Base-by-base conservation (phyloP, 1,284 basidiomycete genomes). In the Boletellus sp. region DNA sequence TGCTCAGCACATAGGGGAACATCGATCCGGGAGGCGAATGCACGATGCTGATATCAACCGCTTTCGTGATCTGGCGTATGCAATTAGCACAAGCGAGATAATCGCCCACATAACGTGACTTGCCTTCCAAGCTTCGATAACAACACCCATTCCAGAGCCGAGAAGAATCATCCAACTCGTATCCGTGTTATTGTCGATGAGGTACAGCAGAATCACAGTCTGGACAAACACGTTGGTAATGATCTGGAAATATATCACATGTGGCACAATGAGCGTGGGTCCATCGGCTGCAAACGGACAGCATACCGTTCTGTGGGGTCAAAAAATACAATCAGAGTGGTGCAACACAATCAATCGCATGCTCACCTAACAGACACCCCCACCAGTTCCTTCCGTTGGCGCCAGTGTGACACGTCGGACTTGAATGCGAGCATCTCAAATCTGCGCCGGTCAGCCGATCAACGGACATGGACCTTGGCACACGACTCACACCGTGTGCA, bases 61-160 rank as follows among this genome's bases (percentile, higher is more conserved):
- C 90, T 75, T 90, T 89, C 4, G 84, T 91, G 62, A 91, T 87
- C 89, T 86, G 42, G 46, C 35, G 43, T 50, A 47, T 54, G 47
- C 35, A 54, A 52, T 56, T 37, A 53, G 44, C 33, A 22, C 51
- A 56, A 48, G 33, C 44, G 48, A 45, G 45, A 58, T 60, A 58
- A 55, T 56, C 45, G 26, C 38, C 38, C 30, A 32, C 44, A 21
- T 43, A 49, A 55, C 36, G 19, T 52, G 49, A 52, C 74, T 51
- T 50, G 86, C 91, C 84, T 98, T 98, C 96, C 95, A 98, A 1
- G 92, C 93, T 71, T 99, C 96, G 55, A 98, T 89, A 28, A 93
- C 55, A 28, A 96, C 82, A 30, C 95, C 94, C 70, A 86, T 85
- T 15, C 89, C 91, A 58, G 93, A 93, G 5, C 87, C 86, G 68